Evolutionary conservation across 805 yeast species (phyloP).

Genomic region (Ogataea siamensis): DNA sequence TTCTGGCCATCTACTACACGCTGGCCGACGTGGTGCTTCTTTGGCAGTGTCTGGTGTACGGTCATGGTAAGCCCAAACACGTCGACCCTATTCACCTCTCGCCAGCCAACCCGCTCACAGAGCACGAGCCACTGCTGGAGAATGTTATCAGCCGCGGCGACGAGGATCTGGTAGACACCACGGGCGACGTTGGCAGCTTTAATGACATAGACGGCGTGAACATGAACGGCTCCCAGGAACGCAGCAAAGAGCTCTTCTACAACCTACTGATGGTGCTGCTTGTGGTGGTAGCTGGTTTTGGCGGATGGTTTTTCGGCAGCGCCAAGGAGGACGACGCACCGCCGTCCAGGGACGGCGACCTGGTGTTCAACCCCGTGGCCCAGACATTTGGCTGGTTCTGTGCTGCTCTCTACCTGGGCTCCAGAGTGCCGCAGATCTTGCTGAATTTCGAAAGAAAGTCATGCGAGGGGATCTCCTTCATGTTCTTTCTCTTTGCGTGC

Average conservation of each 20-base stretch:
- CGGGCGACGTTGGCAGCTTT: constrained; percentile 29
- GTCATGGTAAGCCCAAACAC: constrained; percentile 47
- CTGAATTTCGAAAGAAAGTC: constrained; percentile 84
- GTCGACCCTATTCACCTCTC: constrained; percentile 78
- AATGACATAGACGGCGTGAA: constrained; percentile 34
- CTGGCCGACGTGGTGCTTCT: constrained; percentile 83
- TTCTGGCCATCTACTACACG: constrained; percentile 89
- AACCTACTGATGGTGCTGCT: constrained; percentile 54
- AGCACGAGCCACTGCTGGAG: constrained; percentile 58
- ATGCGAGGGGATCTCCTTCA: constrained; percentile 91
- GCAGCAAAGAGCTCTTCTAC: constrained; percentile 30
- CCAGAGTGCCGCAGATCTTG: constrained; percentile 88
- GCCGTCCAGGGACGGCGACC: constrained; percentile 38
- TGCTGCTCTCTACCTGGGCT: constrained; percentile 75
- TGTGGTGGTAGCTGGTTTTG: constrained; percentile 74
- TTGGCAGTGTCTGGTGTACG: constrained; percentile 80
- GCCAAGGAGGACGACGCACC: constrained; percentile 34
- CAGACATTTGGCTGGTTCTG: constrained; percentile 85
- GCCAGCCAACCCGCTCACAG: constrained; percentile 83
- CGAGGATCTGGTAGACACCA: constrained; percentile 17
- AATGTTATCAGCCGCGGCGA: constrained; percentile 50
- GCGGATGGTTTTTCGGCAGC: constrained; percentile 75
- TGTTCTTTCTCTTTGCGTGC: constrained; percentile 93
- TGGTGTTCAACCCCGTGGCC: constrained; percentile 71
- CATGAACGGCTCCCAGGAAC: constrained; percentile 17